Conservation (phyloP, 768 basidiomycete genomes). For the Tephrocybe sp. region DNA sequence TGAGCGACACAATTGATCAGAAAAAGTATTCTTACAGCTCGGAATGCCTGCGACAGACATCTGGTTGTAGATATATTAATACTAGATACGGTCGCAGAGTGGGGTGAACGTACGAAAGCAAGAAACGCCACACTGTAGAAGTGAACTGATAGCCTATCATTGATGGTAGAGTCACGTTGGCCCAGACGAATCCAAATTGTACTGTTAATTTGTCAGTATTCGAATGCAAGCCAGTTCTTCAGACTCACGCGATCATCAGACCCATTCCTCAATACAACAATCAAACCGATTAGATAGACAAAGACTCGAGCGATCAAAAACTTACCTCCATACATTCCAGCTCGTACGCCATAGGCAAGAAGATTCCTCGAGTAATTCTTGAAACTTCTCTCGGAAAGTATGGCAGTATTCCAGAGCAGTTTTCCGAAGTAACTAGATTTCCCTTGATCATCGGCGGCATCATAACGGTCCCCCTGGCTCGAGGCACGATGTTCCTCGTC, state of each 20-base stretch:
- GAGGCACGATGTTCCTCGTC: conserved; percentile 1
- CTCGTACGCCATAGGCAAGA: conserved; percentile 54
- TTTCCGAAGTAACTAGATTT: conserved; percentile 28
- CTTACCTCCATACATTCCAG: conserved; percentile 52
- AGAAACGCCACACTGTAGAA: conserved; percentile 60
- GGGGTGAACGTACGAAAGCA: conserved; percentile 35
- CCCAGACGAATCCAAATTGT: conserved; percentile 53
- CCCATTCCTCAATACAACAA: no score
- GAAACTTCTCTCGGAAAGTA: conserved; percentile 44
- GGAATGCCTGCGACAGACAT: conserved; percentile 65
- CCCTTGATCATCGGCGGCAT: conserved; percentile 16
- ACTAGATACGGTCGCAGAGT: not conserved
- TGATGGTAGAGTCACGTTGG: conserved; percentile 35
- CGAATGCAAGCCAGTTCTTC: not conserved
- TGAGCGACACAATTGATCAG: not conserved
- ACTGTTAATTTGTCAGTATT: conserved; percentile 28
- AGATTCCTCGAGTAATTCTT: conserved; percentile 53
- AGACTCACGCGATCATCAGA: conserved; percentile 39
- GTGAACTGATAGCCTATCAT: conserved; percentile 48
- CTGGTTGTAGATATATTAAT: conserved; percentile 16
- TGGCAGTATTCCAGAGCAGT: conserved; percentile 39
- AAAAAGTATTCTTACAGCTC: conserved; percentile 30
- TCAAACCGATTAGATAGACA: no score
- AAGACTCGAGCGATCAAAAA: no score
- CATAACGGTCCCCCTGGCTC: not conserved